These are phyloP conservation scores for Prillingera fragicola DNA, from an alignment of 1,284 basidiomycete genomes.

Conservation along the genomic window DNA sequence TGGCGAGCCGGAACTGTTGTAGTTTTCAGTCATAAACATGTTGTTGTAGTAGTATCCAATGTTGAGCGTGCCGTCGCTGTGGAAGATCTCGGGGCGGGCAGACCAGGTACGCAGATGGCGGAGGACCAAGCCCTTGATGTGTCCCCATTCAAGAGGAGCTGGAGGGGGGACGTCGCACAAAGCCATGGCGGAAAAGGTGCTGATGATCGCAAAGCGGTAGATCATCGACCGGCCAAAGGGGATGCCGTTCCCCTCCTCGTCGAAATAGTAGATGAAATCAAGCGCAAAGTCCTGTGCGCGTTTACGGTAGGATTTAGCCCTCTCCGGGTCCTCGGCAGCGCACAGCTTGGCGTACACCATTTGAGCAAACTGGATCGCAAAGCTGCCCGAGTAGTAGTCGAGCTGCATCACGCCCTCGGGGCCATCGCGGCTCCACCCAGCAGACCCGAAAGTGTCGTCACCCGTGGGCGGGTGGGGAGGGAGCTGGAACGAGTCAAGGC, in stretches of 20 bases:
- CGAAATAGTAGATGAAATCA: conserved; percentile 70
- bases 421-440: conserved; percentile 68
- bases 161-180: conserved; percentile 65
- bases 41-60: conserved; percentile 70
- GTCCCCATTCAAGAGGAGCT: conserved; percentile 62
- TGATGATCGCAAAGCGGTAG: conserved; percentile 71
- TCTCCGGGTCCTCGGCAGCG: conserved; percentile 58
- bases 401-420: conserved; percentile 70
- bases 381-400: conserved; percentile 72
- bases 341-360: conserved; percentile 59
- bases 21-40: conserved; percentile 68
- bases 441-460: conserved; percentile 38
- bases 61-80: conserved; percentile 63
- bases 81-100: conserved; percentile 52
- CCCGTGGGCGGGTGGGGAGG: conserved; percentile 43
- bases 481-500: conserved; percentile 72
- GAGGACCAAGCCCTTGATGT: conserved; percentile 65
- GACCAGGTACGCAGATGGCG: conserved; percentile 69
- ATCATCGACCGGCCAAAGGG: conserved; percentile 70
- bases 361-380: conserved; percentile 71
- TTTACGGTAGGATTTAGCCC: conserved; percentile 61
- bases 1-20: conserved; percentile 67
- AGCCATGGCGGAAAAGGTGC: conserved; percentile 68
- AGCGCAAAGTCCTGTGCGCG: conserved; percentile 60
- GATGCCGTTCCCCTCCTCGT: conserved; percentile 64